Percentiles rank a stretch among this genome's conserved stretches.
Evolutionary conservation across 2,329 filamentous ascomycete genomes (phyloP).

Genomic region (Escovopsis sp.): DNA sequence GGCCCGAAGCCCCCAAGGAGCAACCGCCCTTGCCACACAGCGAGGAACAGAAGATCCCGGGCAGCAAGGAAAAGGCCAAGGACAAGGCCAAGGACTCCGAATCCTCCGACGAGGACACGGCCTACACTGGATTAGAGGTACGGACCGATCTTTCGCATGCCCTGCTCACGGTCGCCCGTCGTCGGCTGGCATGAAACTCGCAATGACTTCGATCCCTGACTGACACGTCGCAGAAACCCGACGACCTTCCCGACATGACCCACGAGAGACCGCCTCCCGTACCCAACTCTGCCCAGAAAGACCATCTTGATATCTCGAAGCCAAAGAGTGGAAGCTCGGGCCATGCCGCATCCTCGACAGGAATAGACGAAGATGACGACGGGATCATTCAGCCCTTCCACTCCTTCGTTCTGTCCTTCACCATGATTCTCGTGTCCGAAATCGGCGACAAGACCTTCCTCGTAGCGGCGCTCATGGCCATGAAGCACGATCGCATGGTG

Average conservation of each 20-base stretch:
- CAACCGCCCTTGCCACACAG: slow-evolving; percentile 68
- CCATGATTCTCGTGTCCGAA: slow-evolving; percentile 96
- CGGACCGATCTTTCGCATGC: slow-evolving; percentile 1
- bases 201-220: background rate
- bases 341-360: slow-evolving; percentile 10
- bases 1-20: slow-evolving; percentile 73
- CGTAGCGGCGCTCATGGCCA: slow-evolving; percentile 94
- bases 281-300: slow-evolving; percentile 49
- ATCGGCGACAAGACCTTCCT: slow-evolving; percentile 98
- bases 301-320: slow-evolving; percentile 39
- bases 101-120: slow-evolving; percentile 27
- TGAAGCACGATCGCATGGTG: slow-evolving; percentile 87
- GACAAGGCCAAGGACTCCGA: slow-evolving; percentile 15
- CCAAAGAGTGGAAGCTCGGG: slow-evolving; percentile 3
- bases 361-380: slow-evolving; percentile 26
- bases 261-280: slow-evolving; percentile 60
- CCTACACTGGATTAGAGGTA: slow-evolving; percentile 24
- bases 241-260: slow-evolving; percentile 63
- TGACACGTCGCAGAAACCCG: slow-evolving; percentile 50
- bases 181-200: background rate
- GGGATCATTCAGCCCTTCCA: slow-evolving; percentile 68
- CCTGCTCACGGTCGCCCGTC: background rate
- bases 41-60: slow-evolving; percentile 55
- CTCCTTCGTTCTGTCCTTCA: slow-evolving; percentile 81
- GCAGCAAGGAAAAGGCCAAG: slow-evolving; percentile 21